Base-by-base conservation (phyloP, 768 basidiomycete genomes). In the Floccularia luteovirens region DNA sequence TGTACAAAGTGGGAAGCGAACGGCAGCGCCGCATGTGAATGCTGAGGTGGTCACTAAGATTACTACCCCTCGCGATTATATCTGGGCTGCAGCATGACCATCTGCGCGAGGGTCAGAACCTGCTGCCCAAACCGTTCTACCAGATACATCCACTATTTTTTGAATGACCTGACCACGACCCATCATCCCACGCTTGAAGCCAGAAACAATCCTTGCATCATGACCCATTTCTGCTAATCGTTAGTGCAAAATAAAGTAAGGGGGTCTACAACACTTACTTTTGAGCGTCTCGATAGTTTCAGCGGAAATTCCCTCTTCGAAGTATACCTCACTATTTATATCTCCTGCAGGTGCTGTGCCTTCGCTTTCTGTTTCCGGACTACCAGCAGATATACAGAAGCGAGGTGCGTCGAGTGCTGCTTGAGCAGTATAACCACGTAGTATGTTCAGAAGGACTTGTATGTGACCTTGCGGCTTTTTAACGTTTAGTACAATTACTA, bases 151-250 rank as follows among this genome's bases (percentile, higher is more conserved):
- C 5, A 70, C 63, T 14, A 88, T 58, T 57, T 75, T 83, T 61
- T 94, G 91, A 47, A 98, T 96, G 41, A 97, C 66, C 64, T 97
- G 90, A 4, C 90, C 90, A 2, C 89, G 75, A 17, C 90, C 90
- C 63, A 92, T 69, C 68, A 80, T 69, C 2, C 61, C 66, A 39
- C 87, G 70, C 28, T 55, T 58, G 53, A 79, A 80, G 1, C 86
- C 87, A 4, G 50, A 65, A 3, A 82, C 73, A 0, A 63, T 41
- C 42, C 79, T 76, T 25, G 79, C 85, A 49, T 88, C 77, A 52
- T 98, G 96, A 0, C 96, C 94, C 87, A 97, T 90, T 14, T 65
- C 87, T 92, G 50, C 42, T 36, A 32, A 24, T 10, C 23, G 24
- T 21, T 17, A 39, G 31, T 31, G 39, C 27, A 37, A 23, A 34